Evolutionary conservation across 768 basidiomycete species (phyloP).

Genomic region (Trametes cinnabarina): DNA sequence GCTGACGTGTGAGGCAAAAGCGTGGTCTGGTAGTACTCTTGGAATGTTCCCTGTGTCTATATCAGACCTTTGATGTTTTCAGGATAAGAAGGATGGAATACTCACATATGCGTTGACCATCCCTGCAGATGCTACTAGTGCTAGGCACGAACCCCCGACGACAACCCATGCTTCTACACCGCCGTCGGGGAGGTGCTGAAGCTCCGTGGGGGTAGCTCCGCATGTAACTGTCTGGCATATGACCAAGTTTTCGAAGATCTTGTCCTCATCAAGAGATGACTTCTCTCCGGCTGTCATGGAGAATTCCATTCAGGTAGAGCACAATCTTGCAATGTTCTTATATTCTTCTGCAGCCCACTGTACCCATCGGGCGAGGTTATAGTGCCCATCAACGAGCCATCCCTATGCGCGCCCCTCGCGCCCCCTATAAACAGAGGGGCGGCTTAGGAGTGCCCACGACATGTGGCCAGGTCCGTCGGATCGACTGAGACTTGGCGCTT

Average conservation of each 20-base stretch:
- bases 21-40: conserved; percentile 26
- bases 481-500: too few relatives aligned
- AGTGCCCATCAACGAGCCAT: too few relatives aligned
- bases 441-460: too few relatives aligned
- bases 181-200: conserved; percentile 25
- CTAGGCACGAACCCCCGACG: conserved; percentile 22
- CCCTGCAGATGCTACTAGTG: conserved; percentile 22
- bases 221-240: background rate
- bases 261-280: background rate
- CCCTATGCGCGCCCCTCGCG: too few relatives aligned
- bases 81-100: background rate
- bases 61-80: background rate
- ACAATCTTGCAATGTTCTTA: too few relatives aligned
- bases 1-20: conserved; percentile 23
- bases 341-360: too few relatives aligned
- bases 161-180: conserved; percentile 27
- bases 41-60: conserved; percentile 26
- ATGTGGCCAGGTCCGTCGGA: too few relatives aligned
- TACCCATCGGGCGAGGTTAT: too few relatives aligned
- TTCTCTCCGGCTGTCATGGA: background rate
- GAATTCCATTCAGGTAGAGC: too few relatives aligned
- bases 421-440: too few relatives aligned
- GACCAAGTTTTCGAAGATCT: background rate
- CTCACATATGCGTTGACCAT: conserved; percentile 22
- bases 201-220: background rate